These are phyloP conservation scores for Auricularia sp. DNA, from an alignment of 768 basidiomycete genomes.

Conservation along the genomic window DNA sequence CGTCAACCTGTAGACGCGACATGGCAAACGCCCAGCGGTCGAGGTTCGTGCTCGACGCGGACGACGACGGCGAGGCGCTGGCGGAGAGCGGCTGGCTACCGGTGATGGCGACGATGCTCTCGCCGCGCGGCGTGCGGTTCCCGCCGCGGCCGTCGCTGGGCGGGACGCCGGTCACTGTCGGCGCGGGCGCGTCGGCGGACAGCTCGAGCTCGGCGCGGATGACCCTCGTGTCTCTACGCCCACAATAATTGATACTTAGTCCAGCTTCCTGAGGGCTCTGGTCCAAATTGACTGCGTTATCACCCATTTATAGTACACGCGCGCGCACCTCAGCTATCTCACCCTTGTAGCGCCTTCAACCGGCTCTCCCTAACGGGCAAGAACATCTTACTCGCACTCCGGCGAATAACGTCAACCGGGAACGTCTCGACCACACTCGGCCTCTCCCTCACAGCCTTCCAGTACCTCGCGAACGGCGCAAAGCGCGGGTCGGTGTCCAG, in stretches of 20 bases:
- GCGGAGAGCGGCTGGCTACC: slow-evolving; percentile 88
- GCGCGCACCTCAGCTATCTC: too few species aligned
- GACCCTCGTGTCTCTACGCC: slow-evolving; percentile 28
- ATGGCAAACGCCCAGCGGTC: slow-evolving; percentile 90
- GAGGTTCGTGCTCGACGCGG: slow-evolving; percentile 44
- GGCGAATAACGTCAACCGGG: neutral
- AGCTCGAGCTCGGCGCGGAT: slow-evolving; percentile 71
- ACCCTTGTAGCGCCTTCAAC: too few species aligned
- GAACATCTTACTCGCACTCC: neutral
- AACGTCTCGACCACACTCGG: slow-evolving; percentile 49
- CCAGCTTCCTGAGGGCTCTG: too few species aligned
- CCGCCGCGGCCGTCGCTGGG: slow-evolving; percentile 89
- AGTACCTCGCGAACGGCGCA: slow-evolving; percentile 41
- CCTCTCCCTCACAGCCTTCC: slow-evolving; percentile 36
- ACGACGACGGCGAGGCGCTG: slow-evolving; percentile 57
- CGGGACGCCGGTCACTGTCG: slow-evolving; percentile 75
- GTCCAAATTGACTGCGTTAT: too few species aligned
- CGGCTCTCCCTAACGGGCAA: too few species aligned
- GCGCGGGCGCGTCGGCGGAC: slow-evolving; percentile 32
- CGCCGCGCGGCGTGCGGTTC: slow-evolving; percentile 87
- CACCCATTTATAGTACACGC: too few species aligned
- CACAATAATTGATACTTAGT: too few species aligned
- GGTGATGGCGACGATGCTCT: slow-evolving; percentile 63
- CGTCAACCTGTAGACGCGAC: slow-evolving; percentile 62
- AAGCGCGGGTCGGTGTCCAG: slow-evolving; percentile 38